A percentile compares a stretch with the other conserved stretches of the same genome.
Evolutionary conservation across 768 basidiomycete species (phyloP).

Genomic region (Kwoniella heveanensis): DNA sequence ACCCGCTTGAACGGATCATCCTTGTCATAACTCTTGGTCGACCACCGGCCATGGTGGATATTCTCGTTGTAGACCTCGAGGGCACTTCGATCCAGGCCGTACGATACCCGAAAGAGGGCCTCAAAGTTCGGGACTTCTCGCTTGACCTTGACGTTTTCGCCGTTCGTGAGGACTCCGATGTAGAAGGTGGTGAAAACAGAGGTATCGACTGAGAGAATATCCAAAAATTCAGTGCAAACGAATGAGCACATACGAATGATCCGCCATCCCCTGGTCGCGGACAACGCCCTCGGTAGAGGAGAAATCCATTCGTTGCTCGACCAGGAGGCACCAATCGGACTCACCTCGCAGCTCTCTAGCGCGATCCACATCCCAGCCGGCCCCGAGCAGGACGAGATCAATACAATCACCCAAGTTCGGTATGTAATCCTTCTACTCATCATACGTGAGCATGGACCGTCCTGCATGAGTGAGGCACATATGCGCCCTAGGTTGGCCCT

Average conservation of each 20-base stretch:
- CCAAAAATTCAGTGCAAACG: no score
- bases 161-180: conserved; percentile 68
- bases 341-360: conserved; percentile 74
- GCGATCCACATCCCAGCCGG: conserved; percentile 75
- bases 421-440: conserved; percentile 74
- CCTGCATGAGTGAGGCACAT: not conserved
- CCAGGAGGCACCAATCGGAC: no score
- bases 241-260: no score
- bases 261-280: no score
- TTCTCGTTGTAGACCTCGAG: conserved; percentile 74
- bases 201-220: conserved; percentile 75
- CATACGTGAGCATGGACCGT: not conserved
- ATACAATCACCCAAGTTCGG: conserved; percentile 77
- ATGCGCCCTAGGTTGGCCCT: not conserved
- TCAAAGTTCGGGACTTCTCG: conserved; percentile 65
- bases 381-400: conserved; percentile 76
- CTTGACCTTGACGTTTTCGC: conserved; percentile 53
- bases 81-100: conserved; percentile 68
- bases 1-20: conserved; percentile 51
- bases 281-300: no score
- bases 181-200: conserved; percentile 77
- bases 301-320: no score
- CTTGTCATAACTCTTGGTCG: conserved; percentile 42
- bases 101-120: conserved; percentile 73
- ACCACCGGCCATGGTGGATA: conserved; percentile 56